A percentile compares a stretch with the other conserved stretches of the same genome.
These are phyloP conservation scores for Candida gigantensis DNA, from an alignment of 1,139 yeast species.

Conservation along the genomic window DNA sequence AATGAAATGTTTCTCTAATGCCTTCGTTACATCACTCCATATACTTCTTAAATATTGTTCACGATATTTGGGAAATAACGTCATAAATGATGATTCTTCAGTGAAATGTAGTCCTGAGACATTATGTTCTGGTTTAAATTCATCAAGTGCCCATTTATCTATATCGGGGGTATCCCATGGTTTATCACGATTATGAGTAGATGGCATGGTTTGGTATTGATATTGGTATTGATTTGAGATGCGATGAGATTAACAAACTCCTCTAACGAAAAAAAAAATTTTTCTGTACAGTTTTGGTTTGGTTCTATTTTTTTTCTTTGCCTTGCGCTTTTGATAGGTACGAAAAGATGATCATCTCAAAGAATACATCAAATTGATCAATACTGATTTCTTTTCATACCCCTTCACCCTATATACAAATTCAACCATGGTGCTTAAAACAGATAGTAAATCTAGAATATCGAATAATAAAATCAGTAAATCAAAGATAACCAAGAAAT, in stretches of 20 bases:
- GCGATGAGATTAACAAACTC: constrained; percentile 13
- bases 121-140: constrained; percentile 88
- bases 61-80: constrained; percentile 94
- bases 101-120: constrained; percentile 83
- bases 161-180: constrained; percentile 98
- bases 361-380: too few relatives aligned
- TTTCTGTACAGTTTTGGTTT: too few relatives aligned
- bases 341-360: too few relatives aligned
- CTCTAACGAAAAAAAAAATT: too few relatives aligned
- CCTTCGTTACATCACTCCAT: constrained; percentile 90
- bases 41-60: constrained; percentile 85
- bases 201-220: constrained; percentile 56
- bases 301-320: background rate
- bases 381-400: background rate
- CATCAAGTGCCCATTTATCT: constrained; percentile 90
- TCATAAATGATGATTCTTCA: constrained; percentile 93
- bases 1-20: constrained; percentile 71
- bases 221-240: constrained; percentile 8
- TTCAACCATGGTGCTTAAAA: constrained; percentile 2
- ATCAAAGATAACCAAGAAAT: constrained; percentile 6
- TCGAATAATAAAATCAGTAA: constrained; percentile 4
- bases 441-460: background rate
- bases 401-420: background rate
- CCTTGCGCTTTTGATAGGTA: too few relatives aligned
- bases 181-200: constrained; percentile 90